Percentiles rank a stretch among this genome's conserved stretches.
Conservation (phyloP, 2,329 filamentous ascomycete genomes). For the Thyridium curvatum region DNA sequence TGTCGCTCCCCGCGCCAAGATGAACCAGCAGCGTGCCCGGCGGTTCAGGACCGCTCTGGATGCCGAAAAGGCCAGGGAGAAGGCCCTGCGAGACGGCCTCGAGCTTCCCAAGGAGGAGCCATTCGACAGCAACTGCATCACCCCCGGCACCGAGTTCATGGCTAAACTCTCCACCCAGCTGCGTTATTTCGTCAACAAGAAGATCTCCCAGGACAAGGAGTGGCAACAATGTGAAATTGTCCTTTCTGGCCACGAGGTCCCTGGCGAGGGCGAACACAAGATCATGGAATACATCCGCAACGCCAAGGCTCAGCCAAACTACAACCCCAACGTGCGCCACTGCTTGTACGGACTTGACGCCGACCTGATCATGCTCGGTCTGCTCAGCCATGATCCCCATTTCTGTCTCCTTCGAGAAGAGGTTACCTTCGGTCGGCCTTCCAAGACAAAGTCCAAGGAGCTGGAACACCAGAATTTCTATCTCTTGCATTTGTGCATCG, state of each 20-base stretch:
- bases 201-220: conserved; percentile 91
- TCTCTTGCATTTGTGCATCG: conserved; percentile 93
- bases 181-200: conserved; percentile 98
- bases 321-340: conserved; percentile 89
- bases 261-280: conserved; percentile 97
- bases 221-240: conserved; percentile 98
- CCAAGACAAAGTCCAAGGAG: conserved; percentile 86
- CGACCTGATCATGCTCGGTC: conserved; percentile 95
- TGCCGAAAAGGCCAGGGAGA: conserved; percentile 81
- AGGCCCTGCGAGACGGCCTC: conserved; percentile 81
- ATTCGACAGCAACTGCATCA: conserved; percentile 99
- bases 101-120: conserved; percentile 93
- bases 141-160: conserved; percentile 95
- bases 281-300: conserved; percentile 99
- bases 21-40: conserved; percentile 97
- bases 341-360: conserved; percentile 96
- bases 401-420: conserved; percentile 96
- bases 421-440: conserved; percentile 89
- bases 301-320: conserved; percentile 89
- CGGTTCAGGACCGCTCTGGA: conserved; percentile 93
- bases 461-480: conserved; percentile 99
- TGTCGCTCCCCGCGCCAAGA: conserved; percentile 95
- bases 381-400: conserved; percentile 95
- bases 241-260: conserved; percentile 93
- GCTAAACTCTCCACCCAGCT: conserved; percentile 88